These are phyloP conservation scores for Escallonia rubra DNA, from an alignment of 129 eudicot genomes.

Conservation along the genomic window DNA sequence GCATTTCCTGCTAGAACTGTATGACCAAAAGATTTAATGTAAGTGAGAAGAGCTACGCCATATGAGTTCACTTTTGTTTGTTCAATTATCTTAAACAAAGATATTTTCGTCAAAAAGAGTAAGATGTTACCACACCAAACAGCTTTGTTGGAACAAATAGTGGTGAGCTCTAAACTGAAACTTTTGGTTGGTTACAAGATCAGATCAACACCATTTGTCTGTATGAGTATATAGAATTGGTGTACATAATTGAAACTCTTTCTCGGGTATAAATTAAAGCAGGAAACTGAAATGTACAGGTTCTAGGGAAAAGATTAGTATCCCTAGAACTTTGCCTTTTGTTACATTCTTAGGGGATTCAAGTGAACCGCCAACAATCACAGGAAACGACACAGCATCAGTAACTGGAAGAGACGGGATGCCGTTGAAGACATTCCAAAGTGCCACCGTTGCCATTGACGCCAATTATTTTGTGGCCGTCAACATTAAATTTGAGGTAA, in stretches of 20 bases:
- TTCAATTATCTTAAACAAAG: no score
- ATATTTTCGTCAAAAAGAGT: no score
- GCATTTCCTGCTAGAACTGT: no score
- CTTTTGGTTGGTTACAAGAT: background rate
- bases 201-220: no score
- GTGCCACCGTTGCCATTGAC: slow-evolving; percentile 59
- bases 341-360: slow-evolving; percentile 37
- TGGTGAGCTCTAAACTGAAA: background rate
- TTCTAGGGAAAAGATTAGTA: slow-evolving; percentile 48
- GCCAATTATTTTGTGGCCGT: slow-evolving; percentile 45
- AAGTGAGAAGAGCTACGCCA: no score
- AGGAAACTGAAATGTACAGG: background rate
- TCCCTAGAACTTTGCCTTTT: slow-evolving; percentile 37
- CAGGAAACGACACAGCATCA: slow-evolving; percentile 57
- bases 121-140: no score
- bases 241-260: background rate
- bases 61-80: no score
- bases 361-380: slow-evolving; percentile 45
- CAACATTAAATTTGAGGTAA: slow-evolving; percentile 54
- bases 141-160: background rate
- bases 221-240: no score
- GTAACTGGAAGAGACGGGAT: slow-evolving; percentile 26
- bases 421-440: slow-evolving; percentile 38
- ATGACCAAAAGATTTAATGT: no score
- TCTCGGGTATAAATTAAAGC: background rate